Base-by-base conservation (phyloP, 2,329 filamentous ascomycete species). In the Xylaria arbuscula region DNA sequence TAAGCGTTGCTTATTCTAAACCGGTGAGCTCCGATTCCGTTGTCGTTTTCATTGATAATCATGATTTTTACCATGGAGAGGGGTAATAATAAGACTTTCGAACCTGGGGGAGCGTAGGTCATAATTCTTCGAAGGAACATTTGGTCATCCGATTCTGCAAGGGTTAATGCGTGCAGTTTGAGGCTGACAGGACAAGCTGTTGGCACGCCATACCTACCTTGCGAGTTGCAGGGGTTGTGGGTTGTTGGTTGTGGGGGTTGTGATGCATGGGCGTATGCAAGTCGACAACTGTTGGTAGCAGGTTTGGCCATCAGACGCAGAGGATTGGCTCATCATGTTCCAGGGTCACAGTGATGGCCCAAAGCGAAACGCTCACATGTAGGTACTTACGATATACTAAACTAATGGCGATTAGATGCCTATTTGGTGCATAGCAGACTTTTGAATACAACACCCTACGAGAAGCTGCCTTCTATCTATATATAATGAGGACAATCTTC, bases 201-300 rank as follows among this genome's bases (percentile, higher is more conserved):
- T 53, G 48, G n/a, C 51, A n/a, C 1, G 3, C 15, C 51, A 36
- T n/a, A 51, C 24, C 22, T 36, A 34, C 9, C 15, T 32, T 19
- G 51, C 17, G n/a, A 38, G 38, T n/a, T 47, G n/a, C 24, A 48
- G 28, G 40, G 38, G 19, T 15, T 5, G 5, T 3, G 28, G 28
- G 28, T 28, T 28, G 28, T 28, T 28, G 28, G 28, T 3, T 2
- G 28, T 2, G 28, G 28, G 28, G 28, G 28, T 28, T 28, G 15
- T 15, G 15, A 48, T 50, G 42, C 34, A 60, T 36, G 28, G 34
- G 22, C 9, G 1, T 48, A 28, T 47, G 42, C 56, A 59, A 19
- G 42, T 34, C 8, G 34, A 34, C 15, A 34, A 48, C 47, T 59
- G 56, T 59, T 62, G 59, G 34, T 62, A 45, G 11, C 15, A 62